A percentile compares a stretch with the other conserved stretches of the same genome.
Conservation (phyloP, 805 yeast species). For the Ogataea saltuana region DNA sequence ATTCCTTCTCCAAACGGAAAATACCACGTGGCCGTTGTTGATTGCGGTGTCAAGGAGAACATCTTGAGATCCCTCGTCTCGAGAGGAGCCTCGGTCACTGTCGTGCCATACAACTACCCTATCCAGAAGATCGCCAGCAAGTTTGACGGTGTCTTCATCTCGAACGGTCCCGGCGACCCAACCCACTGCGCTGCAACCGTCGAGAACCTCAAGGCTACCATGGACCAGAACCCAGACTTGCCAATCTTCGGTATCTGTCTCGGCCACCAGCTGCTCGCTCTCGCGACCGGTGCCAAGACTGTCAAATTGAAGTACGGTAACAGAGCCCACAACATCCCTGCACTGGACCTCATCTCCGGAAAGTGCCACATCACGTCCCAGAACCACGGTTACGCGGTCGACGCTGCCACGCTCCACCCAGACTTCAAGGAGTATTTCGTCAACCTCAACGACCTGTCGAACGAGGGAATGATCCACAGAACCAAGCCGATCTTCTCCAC, state of each 20-base stretch:
- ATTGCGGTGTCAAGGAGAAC: constrained; percentile 98
- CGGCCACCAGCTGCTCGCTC: constrained; percentile 95
- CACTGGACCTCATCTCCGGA: constrained; percentile 85
- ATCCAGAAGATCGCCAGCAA: constrained; percentile 85
- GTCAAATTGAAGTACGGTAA: constrained; percentile 94
- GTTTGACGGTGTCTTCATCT: constrained; percentile 92
- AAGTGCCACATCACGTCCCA: constrained; percentile 97
- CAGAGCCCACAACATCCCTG: constrained; percentile 98
- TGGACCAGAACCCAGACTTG: constrained; percentile 60
- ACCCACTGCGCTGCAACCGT: constrained; percentile 84
- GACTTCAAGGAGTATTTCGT: constrained; percentile 87
- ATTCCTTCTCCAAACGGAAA: constrained; percentile 61
- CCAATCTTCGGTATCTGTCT: constrained; percentile 98
- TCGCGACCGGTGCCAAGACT: constrained; percentile 94
- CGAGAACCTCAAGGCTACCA: constrained; percentile 66
- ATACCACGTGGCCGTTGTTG: constrained; percentile 88
- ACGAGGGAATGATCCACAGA: constrained; percentile 95
- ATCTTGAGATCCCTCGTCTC: constrained; percentile 89
- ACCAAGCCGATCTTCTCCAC: constrained; percentile 90
- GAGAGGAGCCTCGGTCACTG: constrained; percentile 95
- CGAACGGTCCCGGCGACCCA: constrained; percentile 98
- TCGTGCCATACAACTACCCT: constrained; percentile 94
- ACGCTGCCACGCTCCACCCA: constrained; percentile 67
- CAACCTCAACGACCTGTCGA: constrained; percentile 91
- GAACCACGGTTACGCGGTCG: constrained; percentile 98